Evolutionary conservation across 805 yeast genomes (phyloP).

Genomic region (Kazachstania psychrophila): DNA sequence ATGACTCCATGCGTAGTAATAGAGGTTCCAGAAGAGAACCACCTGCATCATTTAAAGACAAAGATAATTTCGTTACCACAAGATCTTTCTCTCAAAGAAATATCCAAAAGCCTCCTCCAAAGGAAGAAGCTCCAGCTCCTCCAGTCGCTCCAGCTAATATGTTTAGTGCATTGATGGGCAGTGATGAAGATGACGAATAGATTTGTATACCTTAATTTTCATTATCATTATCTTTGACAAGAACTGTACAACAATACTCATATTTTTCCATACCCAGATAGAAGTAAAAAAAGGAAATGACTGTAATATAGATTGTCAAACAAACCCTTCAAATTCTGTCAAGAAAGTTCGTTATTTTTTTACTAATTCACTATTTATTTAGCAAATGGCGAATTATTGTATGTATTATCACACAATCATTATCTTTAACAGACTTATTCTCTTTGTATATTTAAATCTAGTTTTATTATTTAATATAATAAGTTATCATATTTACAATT

Average conservation of each 20-base stretch:
- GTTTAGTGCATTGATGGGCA: constrained; percentile 29
- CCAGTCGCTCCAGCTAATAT: constrained; percentile 23
- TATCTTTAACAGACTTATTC: constrained; percentile 1
- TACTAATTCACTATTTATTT: no score
- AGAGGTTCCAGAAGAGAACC: constrained; percentile 4
- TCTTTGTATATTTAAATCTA: constrained; percentile 4
- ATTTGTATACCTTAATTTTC: no score
- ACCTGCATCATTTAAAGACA: constrained; percentile 12
- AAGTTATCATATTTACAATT: no score
- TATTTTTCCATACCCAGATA: not conserved
- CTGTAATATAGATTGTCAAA: not conserved
- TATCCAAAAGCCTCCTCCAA: constrained; percentile 16
- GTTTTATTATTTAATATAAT: no score
- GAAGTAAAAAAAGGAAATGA: not conserved
- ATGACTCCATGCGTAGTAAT: constrained; percentile 12
- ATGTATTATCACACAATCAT: not conserved
- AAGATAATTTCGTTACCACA: constrained; percentile 25
- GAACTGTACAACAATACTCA: no score
- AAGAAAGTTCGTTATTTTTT: no score
- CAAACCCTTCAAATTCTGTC: no score
- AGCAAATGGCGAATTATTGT: no score
- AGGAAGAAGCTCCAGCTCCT: constrained; percentile 19
- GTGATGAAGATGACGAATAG: constrained; percentile 21
- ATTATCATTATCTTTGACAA: no score
- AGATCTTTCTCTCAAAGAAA: constrained; percentile 26